Base-by-base conservation (phyloP, 164 flowering plant genomes). In the Stephania yunnanensis region DNA sequence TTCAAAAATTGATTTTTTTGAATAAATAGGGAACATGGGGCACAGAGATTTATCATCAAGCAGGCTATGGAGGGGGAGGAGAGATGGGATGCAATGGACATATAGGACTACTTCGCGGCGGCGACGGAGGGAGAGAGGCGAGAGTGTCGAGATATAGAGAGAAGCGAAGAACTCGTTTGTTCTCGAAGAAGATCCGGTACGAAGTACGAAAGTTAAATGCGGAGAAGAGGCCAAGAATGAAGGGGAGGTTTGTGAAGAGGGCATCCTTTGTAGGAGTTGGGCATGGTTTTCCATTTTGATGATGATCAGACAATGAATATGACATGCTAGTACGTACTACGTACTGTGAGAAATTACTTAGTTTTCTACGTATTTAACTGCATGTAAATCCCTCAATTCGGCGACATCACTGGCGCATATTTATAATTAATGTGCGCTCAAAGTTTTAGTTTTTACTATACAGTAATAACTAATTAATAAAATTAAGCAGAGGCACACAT, bases 191-290 rank as follows among this genome's bases (percentile, higher is more conserved):
- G 85, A 94, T 94, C 77, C 78, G 98, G 78, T 94, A 94, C 81
- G 98, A 94, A 81, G 98, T 94, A 22, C 76, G 98, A 72, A 94
- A 92, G 66, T 68, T 94, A 81, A 94, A 94, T 70, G 98, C 97
- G 0, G 98, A 93, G 87, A 92, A 94, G 86, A 89, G 98, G 83
- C 98, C 97, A 0, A 73, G 97, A 75, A 90, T 92, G 94, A 94
- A 94, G 78, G 98, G 97, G 11, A 83, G 97, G 68, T 93, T 93
- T 61, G 95, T 93, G 8, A 93, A 92, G 87, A 87, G 98, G 78
- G 74, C 90, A 0, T 83, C 89, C 65, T 83, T 86, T 64, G 64
- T 25, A 71, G 74, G 46, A 68, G 85, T 75, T 4, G 88, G 74
- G 72, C 71, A 86, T 10, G 79, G 79, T 75, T 83, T 82, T 71